Conservation (phyloP, 495 filamentous ascomycete species). For the Aspergillus olivimuriae region DNA sequence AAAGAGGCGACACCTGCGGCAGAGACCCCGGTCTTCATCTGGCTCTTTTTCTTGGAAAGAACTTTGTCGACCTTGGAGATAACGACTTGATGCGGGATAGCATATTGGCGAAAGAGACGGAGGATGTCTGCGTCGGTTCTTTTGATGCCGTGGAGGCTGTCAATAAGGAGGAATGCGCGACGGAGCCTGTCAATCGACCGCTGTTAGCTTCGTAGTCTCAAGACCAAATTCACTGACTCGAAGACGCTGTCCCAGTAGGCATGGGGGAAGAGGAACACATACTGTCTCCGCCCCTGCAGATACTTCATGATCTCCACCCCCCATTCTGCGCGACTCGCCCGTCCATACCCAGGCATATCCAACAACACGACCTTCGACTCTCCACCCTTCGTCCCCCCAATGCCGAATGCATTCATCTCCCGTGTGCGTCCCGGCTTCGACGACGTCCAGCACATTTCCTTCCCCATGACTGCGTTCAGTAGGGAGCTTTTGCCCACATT, state of each 20-base stretch:
- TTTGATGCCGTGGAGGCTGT: conserved; percentile 77
- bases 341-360: conserved; percentile 95
- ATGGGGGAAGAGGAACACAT: conserved; percentile 24
- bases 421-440: conserved; percentile 70
- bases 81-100: conserved; percentile 69
- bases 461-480: conserved; percentile 72
- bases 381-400: conserved; percentile 51
- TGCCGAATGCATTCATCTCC: conserved; percentile 79
- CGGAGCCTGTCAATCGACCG: conserved; percentile 41
- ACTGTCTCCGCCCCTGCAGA: conserved; percentile 61
- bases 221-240: too few species aligned
- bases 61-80: conserved; percentile 74
- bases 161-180: conserved; percentile 78
- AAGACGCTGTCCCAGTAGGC: too few species aligned
- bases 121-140: conserved; percentile 61
- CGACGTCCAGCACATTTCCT: conserved; percentile 55
- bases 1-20: conserved; percentile 23
- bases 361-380: conserved; percentile 58
- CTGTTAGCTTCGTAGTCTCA: too few species aligned
- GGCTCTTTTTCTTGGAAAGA: conserved; percentile 28
- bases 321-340: conserved; percentile 70
- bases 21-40: conserved; percentile 25
- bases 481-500: conserved; percentile 92
- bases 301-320: conserved; percentile 84
- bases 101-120: conserved; percentile 50